Conservation (phyloP, 2,329 filamentous ascomycete genomes). For the Epichloe glyceriae region DNA sequence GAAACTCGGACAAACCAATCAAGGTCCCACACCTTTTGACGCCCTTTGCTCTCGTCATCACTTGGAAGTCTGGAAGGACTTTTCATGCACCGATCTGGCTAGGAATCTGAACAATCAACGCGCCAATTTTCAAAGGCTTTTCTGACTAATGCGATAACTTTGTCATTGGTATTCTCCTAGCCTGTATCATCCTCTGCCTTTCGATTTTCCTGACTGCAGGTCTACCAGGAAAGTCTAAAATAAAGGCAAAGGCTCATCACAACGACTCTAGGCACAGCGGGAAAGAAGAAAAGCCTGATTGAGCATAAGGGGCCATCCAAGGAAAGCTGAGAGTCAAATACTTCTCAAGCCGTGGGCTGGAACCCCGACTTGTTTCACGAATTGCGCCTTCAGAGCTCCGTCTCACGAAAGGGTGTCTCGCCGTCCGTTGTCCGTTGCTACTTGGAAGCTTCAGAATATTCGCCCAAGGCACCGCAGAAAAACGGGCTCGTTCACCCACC, state of each 20-base stretch:
- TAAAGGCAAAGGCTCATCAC: background rate
- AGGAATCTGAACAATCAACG: background rate
- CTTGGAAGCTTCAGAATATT: background rate
- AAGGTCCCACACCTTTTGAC: background rate
- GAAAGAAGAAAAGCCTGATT: background rate
- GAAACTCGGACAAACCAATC: background rate
- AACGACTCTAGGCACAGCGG: background rate
- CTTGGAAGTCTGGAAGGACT: background rate
- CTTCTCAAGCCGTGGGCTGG: conserved; percentile 4
- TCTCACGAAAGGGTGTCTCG: conserved; percentile 6
- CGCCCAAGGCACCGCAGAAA: background rate
- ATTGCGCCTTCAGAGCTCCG: conserved; percentile 3
- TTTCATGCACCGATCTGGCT: background rate
- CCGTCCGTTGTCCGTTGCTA: background rate
- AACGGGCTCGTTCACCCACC: background rate
- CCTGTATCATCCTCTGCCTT: background rate
- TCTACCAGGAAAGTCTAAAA: background rate
- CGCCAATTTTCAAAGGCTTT: background rate
- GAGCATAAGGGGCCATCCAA: background rate
- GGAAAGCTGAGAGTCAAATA: background rate
- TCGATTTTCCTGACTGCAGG: background rate
- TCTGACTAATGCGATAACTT: background rate
- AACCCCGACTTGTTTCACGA: conserved; percentile 1
- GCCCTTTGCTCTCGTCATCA: background rate
- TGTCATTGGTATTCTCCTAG: background rate